Percentiles rank a stretch among this genome's conserved stretches.
These are phyloP conservation scores for Trichoderma cornu-damae DNA, from an alignment of 2,329 filamentous ascomycete species.

Conservation along the genomic window DNA sequence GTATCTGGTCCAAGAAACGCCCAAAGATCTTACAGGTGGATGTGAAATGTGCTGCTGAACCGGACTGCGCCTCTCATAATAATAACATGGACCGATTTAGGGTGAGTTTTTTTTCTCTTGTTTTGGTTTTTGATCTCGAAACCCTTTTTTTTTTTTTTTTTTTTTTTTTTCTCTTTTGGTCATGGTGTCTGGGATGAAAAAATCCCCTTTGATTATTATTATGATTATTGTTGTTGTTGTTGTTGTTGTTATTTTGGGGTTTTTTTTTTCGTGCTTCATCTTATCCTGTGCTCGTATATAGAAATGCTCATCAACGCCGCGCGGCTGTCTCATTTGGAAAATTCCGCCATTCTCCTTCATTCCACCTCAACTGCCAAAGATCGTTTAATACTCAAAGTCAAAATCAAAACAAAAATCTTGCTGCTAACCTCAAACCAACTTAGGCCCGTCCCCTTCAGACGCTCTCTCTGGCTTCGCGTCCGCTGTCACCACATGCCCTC, in stretches of 20 bases:
- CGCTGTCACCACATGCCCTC: constrained; percentile 40
- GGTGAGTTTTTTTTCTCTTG: constrained; percentile 17
- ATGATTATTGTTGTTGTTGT: too few relatives aligned
- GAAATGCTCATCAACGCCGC: not conserved
- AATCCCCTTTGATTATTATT: too few relatives aligned
- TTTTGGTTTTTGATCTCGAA: not conserved
- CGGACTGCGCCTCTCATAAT: not conserved
- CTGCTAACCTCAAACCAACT: constrained; percentile 4
- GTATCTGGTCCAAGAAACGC: too few relatives aligned
- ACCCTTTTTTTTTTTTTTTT: not conserved
- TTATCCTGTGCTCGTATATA: not conserved
- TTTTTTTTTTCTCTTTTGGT: not conserved
- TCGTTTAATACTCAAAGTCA: too few relatives aligned
- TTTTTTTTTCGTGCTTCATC: not conserved
- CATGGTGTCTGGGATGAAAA: too few relatives aligned
- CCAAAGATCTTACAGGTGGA: not conserved
- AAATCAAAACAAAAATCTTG: not conserved
- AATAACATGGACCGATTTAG: constrained; percentile 24
- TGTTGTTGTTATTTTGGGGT: too few relatives aligned
- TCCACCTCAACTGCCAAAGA: too few relatives aligned
- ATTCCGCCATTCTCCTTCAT: too few relatives aligned
- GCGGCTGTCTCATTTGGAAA: not conserved
- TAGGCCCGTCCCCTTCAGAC: constrained; percentile 46
- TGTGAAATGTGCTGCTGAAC: not conserved
- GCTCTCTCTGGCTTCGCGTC: constrained; percentile 40